Percentiles rank a stretch among this genome's conserved stretches.
Evolutionary conservation across 108 stramenopile genomes (phyloP).

Genomic region (Pseudonitzschia multiseries): DNA sequence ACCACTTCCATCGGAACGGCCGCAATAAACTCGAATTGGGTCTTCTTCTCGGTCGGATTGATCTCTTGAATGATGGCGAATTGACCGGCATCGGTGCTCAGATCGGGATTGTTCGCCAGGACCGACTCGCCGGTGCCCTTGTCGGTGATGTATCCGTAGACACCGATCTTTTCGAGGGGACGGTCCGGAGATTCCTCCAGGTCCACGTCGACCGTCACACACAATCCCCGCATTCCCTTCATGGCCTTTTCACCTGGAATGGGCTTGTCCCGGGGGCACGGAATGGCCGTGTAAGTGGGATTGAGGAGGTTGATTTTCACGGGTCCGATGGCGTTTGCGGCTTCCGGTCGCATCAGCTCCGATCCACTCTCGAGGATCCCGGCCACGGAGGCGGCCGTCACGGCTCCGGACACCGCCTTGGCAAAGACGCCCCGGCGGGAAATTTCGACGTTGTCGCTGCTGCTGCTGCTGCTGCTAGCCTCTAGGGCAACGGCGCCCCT

Average conservation of each 20-base stretch:
- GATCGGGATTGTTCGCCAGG: slow-evolving; percentile 92
- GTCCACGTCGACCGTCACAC: slow-evolving; percentile 81
- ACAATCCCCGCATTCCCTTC: slow-evolving; percentile 89
- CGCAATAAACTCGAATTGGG: slow-evolving; percentile 84
- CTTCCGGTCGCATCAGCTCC: not conserved
- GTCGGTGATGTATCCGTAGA: slow-evolving; percentile 78
- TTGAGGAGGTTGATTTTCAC: slow-evolving; percentile 77
- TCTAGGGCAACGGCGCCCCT: not conserved
- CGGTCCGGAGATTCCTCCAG: slow-evolving; percentile 49
- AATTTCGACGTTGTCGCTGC: not conserved
- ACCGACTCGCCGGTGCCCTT: slow-evolving; percentile 75
- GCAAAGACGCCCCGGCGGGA: not conserved
- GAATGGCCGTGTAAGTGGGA: slow-evolving; percentile 65
- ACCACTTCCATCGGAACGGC: slow-evolving; percentile 84
- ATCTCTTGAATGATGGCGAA: slow-evolving; percentile 82
- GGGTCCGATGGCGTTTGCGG: slow-evolving; percentile 79
- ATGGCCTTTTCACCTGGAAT: slow-evolving; percentile 95
- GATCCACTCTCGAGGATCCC: not conserved
- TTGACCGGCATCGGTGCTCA: slow-evolving; percentile 89
- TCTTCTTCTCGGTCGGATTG: slow-evolving; percentile 59
- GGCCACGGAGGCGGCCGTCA: slow-evolving; percentile 9
- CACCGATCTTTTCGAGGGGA: slow-evolving; percentile 74
- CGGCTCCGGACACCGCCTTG: not conserved
- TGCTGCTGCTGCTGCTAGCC: not conserved
- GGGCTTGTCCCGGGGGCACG: slow-evolving; percentile 82